Conservation (phyloP, 2,329 filamentous ascomycete genomes). For the Exophiala xenobiotica region DNA sequence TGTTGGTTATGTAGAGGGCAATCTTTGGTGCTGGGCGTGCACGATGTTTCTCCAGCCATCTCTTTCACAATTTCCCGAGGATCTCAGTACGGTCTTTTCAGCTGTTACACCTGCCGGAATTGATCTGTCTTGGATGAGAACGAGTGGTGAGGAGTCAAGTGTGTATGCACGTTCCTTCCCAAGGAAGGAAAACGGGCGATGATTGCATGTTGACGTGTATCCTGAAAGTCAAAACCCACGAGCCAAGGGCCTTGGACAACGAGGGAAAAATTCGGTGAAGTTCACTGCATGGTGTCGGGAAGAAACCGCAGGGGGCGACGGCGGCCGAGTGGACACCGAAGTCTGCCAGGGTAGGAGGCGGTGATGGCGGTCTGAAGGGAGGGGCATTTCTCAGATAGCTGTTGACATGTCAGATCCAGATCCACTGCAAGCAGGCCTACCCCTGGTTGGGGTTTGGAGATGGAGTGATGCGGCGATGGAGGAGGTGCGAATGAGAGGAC, state of each 20-base stretch:
- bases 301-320: too few species aligned
- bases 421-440: neutral
- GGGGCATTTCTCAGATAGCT: neutral
- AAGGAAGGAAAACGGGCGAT: neutral
- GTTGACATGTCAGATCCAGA: constrained; percentile 21
- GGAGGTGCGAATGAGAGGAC: too few species aligned
- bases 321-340: too few species aligned
- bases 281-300: constrained; percentile 8
- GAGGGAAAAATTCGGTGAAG: constrained; percentile 1
- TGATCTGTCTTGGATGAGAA: neutral
- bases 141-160: neutral
- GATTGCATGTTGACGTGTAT: constrained; percentile 3
- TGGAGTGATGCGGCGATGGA: too few species aligned
- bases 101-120: neutral
- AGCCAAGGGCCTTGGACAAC: neutral
- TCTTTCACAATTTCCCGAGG: neutral
- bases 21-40: too few species aligned
- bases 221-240: neutral
- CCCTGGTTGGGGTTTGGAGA: neutral
- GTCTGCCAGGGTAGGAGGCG: too few species aligned
- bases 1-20: too few species aligned
- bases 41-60: too few species aligned
- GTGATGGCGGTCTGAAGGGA: constrained; percentile 18
- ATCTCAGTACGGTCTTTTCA: neutral
- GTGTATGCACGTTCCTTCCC: neutral